Conservation (phyloP, 352 stramenopile genomes). For the Globisporangium radiosum region DNA sequence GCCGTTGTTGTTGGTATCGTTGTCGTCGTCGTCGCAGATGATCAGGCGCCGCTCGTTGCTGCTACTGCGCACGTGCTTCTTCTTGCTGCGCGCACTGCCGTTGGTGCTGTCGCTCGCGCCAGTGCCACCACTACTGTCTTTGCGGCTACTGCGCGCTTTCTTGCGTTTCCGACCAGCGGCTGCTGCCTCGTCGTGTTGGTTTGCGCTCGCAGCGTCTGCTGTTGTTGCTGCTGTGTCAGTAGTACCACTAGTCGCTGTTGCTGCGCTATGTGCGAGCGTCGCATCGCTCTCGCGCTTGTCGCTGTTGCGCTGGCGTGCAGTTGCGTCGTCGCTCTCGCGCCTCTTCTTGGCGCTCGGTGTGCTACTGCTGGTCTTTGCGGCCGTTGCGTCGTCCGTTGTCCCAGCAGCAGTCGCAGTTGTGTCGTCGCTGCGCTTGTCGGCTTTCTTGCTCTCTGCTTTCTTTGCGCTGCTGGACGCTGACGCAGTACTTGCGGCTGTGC, state of each 20-base stretch:
- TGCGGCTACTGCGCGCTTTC: conserved; percentile 11
- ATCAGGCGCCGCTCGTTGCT: conserved; percentile 69
- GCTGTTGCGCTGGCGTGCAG: not conserved
- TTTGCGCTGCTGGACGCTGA: conserved; percentile 10
- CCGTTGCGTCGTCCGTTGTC: not conserved
- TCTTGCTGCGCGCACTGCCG: conserved; percentile 4
- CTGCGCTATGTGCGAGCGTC: not conserved
- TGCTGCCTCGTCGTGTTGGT: not conserved
- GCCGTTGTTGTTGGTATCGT: not conserved
- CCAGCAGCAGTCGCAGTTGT: not conserved
- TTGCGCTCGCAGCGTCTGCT: too few relatives aligned
- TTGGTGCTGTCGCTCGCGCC: not conserved
- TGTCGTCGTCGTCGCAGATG: conserved; percentile 79
- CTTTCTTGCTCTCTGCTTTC: conserved; percentile 17
- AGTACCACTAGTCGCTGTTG: not conserved
- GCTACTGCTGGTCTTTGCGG: not conserved
- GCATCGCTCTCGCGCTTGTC: not conserved
- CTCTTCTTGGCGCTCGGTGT: not conserved
- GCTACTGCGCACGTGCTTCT: conserved; percentile 21
- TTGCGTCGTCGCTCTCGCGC: not conserved
- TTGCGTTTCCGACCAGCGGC: conserved; percentile 12
- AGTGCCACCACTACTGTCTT: conserved; percentile 6
- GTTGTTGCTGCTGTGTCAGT: not conserved
- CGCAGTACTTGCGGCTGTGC: conserved; percentile 3
- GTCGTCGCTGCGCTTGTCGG: not conserved